Evolutionary conservation across 176 grass and related monocot species (phyloP), one percentile per base, ranked within the genome.

Genomic region (Musa schizocarpa): DNA sequence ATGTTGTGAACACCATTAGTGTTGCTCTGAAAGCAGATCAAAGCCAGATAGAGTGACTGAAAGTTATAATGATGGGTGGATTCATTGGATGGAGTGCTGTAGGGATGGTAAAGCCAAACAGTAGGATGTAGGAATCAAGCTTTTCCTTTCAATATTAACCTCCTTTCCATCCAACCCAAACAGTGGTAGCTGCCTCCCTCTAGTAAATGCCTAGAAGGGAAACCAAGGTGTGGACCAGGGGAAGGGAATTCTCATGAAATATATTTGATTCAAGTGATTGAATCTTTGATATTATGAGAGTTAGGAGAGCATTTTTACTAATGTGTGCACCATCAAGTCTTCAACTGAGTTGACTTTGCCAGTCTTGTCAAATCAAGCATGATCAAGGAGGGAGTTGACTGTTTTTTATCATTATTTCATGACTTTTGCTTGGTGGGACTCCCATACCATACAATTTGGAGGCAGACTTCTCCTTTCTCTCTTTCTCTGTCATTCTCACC

Each of bases 341-440:
- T 61, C 17, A 11, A 8, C 57, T 49, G 43, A 43, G 25, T 73
- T 73, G 52, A 73, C 50, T 13, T 21, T 53, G 8, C 54, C 19
- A 73, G 71, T 73, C 71, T 24, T 53, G n/a, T 73, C 71, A 56
- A 54, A 73, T 73, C 71, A 73, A 19, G 57, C 14, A 2, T 61
- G n/a, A 61, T 61, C 57, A 53, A 20, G 6, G 53, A 43, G 34
- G 34, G 34, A 43, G 71, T 73, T 73, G 71, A 73, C 71, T 13
- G 2, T n/a, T 61, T 8, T 61, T 19, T 8, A 43, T 61, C 19
- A n/a, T 19, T 61, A 61, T 61, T 17, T 8, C 19, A 61, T 61
- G 16, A 61, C 17, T 19, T 61, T 61, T 61, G 57, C n/a, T 61
- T n/a, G 57, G 57, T 61, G 57, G 57, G 57, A 17, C 57, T 61